Evolutionary conservation across 2,329 filamentous ascomycete genomes (phyloP).

Genomic region (Neofusicoccum ribis): DNA sequence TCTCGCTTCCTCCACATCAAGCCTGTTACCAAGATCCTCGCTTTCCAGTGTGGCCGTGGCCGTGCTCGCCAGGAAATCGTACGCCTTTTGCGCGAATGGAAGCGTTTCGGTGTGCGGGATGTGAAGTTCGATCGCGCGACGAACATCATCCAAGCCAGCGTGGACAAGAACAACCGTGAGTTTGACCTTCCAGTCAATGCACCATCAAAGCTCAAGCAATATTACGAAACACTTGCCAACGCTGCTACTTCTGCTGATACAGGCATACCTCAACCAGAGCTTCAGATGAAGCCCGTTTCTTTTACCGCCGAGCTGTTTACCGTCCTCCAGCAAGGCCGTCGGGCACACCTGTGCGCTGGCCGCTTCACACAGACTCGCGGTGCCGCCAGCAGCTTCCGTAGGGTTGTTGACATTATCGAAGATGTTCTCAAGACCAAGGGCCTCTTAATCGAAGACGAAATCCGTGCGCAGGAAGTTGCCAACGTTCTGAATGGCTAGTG

Average conservation of each 20-base stretch:
- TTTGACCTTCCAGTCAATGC: slow-evolving; percentile 22
- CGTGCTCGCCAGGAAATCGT: slow-evolving; percentile 76
- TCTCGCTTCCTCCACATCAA: slow-evolving; percentile 87
- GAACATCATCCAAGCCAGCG: slow-evolving; percentile 76
- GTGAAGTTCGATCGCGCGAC: slow-evolving; percentile 76
- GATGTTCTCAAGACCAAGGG: slow-evolving; percentile 65
- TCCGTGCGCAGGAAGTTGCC: background rate
- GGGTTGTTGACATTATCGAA: slow-evolving; percentile 75
- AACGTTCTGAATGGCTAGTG: background rate
- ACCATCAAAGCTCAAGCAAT: background rate
- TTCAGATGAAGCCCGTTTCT: slow-evolving; percentile 82
- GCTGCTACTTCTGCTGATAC: background rate
- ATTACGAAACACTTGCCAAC: background rate
- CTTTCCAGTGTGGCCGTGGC: slow-evolving; percentile 71
- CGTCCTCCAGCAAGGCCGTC: slow-evolving; percentile 80
- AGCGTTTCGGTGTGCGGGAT: slow-evolving; percentile 76
- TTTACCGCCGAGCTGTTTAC: slow-evolving; percentile 88
- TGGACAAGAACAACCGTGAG: slow-evolving; percentile 78
- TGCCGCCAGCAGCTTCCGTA: slow-evolving; percentile 86
- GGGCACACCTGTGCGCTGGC: slow-evolving; percentile 73
- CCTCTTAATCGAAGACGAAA: slow-evolving; percentile 63
- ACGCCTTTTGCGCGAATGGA: slow-evolving; percentile 75
- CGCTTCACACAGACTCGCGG: slow-evolving; percentile 88
- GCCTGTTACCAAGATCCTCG: slow-evolving; percentile 73
- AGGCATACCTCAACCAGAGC: slow-evolving; percentile 52